Conservation (phyloP, 257 asterid species). For the Nicotiana otophora region DNA sequence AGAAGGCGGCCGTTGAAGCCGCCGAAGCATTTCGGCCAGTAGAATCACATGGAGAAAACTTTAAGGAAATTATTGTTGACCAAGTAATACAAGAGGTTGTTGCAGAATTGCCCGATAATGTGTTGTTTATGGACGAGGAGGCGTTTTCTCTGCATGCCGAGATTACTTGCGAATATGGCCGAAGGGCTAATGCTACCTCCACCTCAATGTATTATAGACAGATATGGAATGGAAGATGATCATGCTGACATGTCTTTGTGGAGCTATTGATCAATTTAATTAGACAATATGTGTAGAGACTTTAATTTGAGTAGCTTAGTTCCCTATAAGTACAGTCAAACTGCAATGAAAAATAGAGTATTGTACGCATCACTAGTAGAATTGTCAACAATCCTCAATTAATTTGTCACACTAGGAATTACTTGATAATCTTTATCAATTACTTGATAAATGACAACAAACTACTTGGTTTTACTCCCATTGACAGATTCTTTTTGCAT, state of each 20-base stretch:
- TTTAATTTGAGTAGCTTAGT: neutral
- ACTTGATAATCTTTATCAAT: too few relatives aligned
- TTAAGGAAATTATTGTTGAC: neutral
- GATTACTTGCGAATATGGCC: conserved; percentile 34
- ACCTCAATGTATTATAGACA: too few relatives aligned
- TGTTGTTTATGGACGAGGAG: conserved; percentile 40
- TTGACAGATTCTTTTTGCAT: too few relatives aligned
- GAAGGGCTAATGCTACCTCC: conserved; percentile 55
- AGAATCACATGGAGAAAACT: neutral
- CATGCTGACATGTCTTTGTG: conserved; percentile 39
- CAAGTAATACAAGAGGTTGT: neutral
- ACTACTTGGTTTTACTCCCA: too few relatives aligned
- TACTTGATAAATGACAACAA: too few relatives aligned
- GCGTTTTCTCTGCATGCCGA: conserved; percentile 39
- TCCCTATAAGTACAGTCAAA: too few relatives aligned
- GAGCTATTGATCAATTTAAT: conserved; percentile 23
- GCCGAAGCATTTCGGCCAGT: conserved; percentile 42
- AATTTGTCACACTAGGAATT: too few relatives aligned
- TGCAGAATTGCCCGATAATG: neutral
- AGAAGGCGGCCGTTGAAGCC: conserved; percentile 48
- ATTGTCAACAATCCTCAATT: too few relatives aligned
- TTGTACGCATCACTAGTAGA: too few relatives aligned
- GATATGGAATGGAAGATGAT: conserved; percentile 14
- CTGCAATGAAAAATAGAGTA: too few relatives aligned
- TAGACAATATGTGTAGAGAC: too few relatives aligned